phyloP scores from a whole-genome alignment of 208 protist species.

The Trichomonas vaginalis region DNA sequence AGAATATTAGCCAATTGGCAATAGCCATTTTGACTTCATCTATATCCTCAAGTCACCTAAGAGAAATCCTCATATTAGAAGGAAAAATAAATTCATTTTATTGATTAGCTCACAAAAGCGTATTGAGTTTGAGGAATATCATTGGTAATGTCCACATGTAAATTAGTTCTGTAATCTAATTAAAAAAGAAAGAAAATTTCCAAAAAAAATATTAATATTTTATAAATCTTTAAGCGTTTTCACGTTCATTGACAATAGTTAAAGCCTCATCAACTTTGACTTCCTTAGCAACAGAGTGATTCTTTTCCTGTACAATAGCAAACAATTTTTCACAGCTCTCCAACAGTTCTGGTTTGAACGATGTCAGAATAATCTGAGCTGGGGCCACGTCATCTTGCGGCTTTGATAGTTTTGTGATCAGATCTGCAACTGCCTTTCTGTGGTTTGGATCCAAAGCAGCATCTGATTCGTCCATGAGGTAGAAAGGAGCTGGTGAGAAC shows the following conservation, averaged over 20 bases:
- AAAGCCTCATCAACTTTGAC: background rate
- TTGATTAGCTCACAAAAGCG: too few species aligned
- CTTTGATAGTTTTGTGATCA: background rate
- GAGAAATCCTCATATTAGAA: too few species aligned
- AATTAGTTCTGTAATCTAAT: too few species aligned
- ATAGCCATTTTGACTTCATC: too few species aligned
- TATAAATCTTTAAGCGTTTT: background rate
- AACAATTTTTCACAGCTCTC: background rate
- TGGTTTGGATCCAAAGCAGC: background rate
- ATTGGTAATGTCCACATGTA: too few species aligned
- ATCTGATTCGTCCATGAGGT: conserved; percentile 3
- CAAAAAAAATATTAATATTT: background rate
- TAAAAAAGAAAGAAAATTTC: too few species aligned
- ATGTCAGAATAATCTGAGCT: conserved; percentile 3
- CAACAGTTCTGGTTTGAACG: background rate
- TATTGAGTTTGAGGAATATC: too few species aligned
- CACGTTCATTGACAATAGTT: background rate
- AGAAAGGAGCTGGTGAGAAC: background rate
- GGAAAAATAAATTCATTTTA: too few species aligned
- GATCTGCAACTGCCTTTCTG: background rate
- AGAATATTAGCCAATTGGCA: too few species aligned
- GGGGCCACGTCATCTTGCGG: background rate
- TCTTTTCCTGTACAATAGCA: background rate
- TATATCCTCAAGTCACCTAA: too few species aligned
- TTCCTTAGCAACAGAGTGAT: background rate